phyloP scores from a whole-genome alignment of 805 yeast species.

The Sugiyamaella floridensis region DNA sequence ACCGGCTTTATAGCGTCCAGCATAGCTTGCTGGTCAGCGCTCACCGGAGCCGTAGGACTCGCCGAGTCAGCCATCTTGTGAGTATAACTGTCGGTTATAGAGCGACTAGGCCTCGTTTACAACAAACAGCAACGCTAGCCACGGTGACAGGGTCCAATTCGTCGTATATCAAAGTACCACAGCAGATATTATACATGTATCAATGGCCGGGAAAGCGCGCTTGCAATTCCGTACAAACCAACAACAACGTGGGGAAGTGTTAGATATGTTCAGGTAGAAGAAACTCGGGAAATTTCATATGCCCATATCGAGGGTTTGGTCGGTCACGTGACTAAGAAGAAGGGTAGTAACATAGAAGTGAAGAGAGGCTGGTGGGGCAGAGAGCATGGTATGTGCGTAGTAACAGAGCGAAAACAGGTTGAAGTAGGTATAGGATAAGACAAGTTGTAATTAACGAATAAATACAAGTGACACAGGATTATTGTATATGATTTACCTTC shows the following conservation, averaged over 20 bases:
- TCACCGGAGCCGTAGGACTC: slow-evolving; percentile 2
- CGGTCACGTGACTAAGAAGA: neutral
- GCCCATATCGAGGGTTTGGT: neutral
- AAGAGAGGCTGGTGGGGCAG: too few relatives aligned
- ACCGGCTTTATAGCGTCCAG: slow-evolving; percentile 16
- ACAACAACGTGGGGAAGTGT: too few relatives aligned
- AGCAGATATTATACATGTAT: too few relatives aligned
- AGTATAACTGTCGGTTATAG: neutral
- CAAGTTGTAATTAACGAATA: too few relatives aligned
- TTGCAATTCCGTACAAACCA: too few relatives aligned
- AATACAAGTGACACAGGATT: too few relatives aligned
- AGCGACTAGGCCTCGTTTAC: neutral
- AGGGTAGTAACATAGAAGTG: neutral
- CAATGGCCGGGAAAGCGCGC: neutral
- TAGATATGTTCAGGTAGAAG: neutral
- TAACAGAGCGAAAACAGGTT: too few relatives aligned
- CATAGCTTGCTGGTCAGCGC: neutral
- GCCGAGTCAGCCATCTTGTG: slow-evolving; percentile 7
- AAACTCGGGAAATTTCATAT: neutral
- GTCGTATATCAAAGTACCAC: neutral
- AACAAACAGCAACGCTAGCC: neutral
- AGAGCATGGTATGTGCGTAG: too few relatives aligned
- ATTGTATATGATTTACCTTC: too few relatives aligned
- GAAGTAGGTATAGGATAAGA: too few relatives aligned
- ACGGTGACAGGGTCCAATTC: neutral